These are phyloP conservation scores for Yamadazyma songkhlaensis DNA, from an alignment of 1,139 yeast species.

Conservation along the genomic window DNA sequence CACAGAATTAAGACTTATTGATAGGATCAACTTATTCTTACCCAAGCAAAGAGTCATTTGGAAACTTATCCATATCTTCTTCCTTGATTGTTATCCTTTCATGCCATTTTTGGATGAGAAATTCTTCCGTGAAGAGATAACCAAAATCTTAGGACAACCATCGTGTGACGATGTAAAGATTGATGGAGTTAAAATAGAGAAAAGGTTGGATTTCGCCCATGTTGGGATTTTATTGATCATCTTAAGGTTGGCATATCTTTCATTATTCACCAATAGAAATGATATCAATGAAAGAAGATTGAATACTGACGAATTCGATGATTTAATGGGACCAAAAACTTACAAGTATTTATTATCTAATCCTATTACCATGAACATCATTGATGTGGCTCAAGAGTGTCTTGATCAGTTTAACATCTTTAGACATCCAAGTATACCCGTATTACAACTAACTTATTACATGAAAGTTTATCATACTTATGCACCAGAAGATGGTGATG, in stretches of 20 bases:
- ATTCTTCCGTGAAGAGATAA: constrained; percentile 19
- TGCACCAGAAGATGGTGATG: constrained; percentile 55
- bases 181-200: constrained; percentile 21
- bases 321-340: constrained; percentile 23
- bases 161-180: constrained; percentile 21
- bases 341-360: constrained; percentile 42
- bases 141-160: constrained; percentile 25
- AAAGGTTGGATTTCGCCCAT: constrained; percentile 31
- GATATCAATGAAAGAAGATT: constrained; percentile 26
- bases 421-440: constrained; percentile 45
- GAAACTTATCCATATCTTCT: constrained; percentile 31
- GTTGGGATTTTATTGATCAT: constrained; percentile 30
- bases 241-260: constrained; percentile 29
- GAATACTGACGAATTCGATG: constrained; percentile 16
- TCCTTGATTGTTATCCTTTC: constrained; percentile 31
- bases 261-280: constrained; percentile 32
- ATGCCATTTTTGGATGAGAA: constrained; percentile 36
- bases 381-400: constrained; percentile 52
- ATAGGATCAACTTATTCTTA: constrained; percentile 27
- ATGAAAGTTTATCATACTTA: constrained; percentile 35
- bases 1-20: constrained; percentile 29
- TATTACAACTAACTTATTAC: constrained; percentile 46
- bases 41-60: constrained; percentile 33
- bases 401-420: constrained; percentile 49
- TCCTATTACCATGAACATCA: constrained; percentile 46